These are phyloP conservation scores for Dichotomocladium elegans DNA, from an alignment of 371 early-diverging fungal species.

Conservation along the genomic window DNA sequence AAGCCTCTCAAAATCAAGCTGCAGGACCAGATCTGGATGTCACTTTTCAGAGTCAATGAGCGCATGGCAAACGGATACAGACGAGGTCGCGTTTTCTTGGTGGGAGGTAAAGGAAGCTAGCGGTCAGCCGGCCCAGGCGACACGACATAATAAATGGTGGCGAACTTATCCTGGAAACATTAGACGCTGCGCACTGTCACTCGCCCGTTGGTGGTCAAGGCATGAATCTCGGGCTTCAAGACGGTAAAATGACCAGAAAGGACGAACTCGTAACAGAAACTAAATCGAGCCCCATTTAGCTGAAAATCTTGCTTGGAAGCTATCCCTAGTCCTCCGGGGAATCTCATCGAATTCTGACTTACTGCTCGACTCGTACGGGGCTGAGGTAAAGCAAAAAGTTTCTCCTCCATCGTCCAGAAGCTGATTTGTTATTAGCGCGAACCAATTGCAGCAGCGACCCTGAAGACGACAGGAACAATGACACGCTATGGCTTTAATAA, in stretches of 20 bases:
- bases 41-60: constrained; percentile 36
- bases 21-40: constrained; percentile 12
- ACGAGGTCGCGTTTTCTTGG: constrained; percentile 25
- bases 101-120: constrained; percentile 26
- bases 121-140: no score
- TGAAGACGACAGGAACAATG: constrained; percentile 2
- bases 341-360: constrained; percentile 22
- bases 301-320: constrained; percentile 43
- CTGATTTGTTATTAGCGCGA: constrained; percentile 4
- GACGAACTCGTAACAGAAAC: neutral
- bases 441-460: constrained; percentile 3
- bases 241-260: constrained; percentile 27
- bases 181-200: constrained; percentile 46
- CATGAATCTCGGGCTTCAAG: constrained; percentile 41
- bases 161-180: neutral
- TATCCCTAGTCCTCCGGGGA: constrained; percentile 29
- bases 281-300: constrained; percentile 18
- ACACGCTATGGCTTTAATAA: neutral
- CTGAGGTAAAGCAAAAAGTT: constrained; percentile 17
- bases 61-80: constrained; percentile 38
- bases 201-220: constrained; percentile 41
- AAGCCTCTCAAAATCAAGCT: constrained; percentile 3
- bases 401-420: neutral
- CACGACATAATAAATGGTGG: no score
- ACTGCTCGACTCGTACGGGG: constrained; percentile 29